Evolutionary conservation across 2,329 filamentous ascomycete species (phyloP), one percentile per base, ranked within the genome.

Genomic region (Allantophomopsis lycopodina): DNA sequence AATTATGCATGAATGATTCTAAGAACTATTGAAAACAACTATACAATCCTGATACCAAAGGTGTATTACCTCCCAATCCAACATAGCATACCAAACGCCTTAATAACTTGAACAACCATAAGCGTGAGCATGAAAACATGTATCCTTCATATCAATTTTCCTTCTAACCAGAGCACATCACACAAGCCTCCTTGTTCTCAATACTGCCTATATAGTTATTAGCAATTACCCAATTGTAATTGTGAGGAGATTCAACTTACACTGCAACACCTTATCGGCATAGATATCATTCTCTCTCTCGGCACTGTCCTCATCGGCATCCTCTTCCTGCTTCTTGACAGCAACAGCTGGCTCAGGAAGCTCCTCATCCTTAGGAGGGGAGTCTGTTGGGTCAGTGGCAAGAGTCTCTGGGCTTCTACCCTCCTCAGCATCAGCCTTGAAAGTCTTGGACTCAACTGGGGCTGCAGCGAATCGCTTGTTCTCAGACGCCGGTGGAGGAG

Each of bases 271-370:
- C 42, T 88, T 85, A 51, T 96, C 84, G 1, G 89, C 89, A 62
- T 94, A 98, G 51, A 98, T 98, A 58, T 98, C 89, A 38, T 76
- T 76, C 60, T 95, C 88, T 10, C 83, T 75, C 49, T 81, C 78
- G 47, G 79, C 75, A 36, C 75, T 72, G 42, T 81, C 75, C 17
- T 75, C 70, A 42, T 81, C 73, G 35, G 71, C 71, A 51, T 93
- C 87, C 56, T 94, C 86, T 2, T 74, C 71, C 60, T 89, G 81
- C 39, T 54, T 73, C 59, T 67, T 68, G 41, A 56, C 64, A 38
- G 65, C 62, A 30, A 70, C 51, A n/a, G 65, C 63, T 14, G 73
- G 61, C 43, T 74, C 71, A 1, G 70, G 68, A 16, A 86, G 65
- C 54, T 82, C 73, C 52, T 86, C 82, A 4, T 71, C 68, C 52